A percentile compares a stretch with the other conserved stretches of the same genome.
Evolutionary conservation across 1,284 basidiomycete species (phyloP).

Genomic region (Ganoderma boninense): DNA sequence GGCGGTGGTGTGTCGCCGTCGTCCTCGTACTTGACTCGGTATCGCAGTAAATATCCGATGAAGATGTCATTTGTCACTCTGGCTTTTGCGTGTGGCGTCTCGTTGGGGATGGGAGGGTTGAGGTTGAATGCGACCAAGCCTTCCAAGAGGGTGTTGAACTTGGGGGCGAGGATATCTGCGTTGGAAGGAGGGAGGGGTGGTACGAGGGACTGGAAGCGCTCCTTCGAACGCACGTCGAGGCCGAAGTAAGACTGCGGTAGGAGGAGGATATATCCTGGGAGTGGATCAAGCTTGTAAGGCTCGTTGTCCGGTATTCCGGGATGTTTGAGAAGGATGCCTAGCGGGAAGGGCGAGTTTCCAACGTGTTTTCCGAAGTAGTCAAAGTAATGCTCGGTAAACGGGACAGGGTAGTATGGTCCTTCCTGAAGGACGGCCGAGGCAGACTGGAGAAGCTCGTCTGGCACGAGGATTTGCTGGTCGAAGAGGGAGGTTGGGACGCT

Average conservation of each 20-base stretch:
- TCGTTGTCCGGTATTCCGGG: constrained; percentile 18
- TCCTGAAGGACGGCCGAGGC: constrained; percentile 10
- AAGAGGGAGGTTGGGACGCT: constrained; percentile 14
- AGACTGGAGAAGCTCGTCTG: constrained; percentile 10
- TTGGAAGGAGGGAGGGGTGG: too few species aligned
- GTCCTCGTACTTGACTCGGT: constrained; percentile 10
- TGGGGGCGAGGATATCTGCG: background rate
- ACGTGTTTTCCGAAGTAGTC: background rate
- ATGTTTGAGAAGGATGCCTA: constrained; percentile 12
- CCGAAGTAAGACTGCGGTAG: constrained; percentile 10
- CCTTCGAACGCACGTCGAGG: background rate
- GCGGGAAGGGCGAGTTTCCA: constrained; percentile 2
- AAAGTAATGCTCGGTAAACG: background rate
- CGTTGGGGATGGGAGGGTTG: too few species aligned
- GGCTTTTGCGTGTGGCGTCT: background rate
- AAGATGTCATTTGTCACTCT: constrained; percentile 16
- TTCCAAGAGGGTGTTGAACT: constrained; percentile 19
- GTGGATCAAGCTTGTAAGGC: constrained; percentile 12
- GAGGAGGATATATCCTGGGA: constrained; percentile 14
- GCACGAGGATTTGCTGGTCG: constrained; percentile 21
- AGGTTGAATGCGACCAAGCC: constrained; percentile 15
- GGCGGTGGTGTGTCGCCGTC: background rate
- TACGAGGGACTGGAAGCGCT: background rate
- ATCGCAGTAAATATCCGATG: constrained; percentile 12
- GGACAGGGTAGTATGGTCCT: background rate